Conservation (phyloP, 164 flowering plant species). For the Piper longum region DNA sequence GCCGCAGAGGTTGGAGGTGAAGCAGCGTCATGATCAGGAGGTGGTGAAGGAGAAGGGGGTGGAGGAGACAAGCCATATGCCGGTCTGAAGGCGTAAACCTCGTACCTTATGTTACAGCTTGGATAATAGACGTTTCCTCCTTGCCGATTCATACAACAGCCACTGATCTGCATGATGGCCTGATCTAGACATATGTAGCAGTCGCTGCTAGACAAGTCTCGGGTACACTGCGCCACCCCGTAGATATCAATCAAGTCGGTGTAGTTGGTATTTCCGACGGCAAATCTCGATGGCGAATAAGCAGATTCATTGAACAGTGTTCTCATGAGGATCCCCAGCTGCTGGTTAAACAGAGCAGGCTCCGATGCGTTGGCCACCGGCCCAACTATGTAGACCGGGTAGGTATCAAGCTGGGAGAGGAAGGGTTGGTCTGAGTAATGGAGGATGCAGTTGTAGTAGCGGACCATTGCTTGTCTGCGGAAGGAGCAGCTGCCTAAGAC, state of each 20-base stretch:
- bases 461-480: slow-evolving; percentile 3
- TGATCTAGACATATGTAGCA: slow-evolving; percentile 1
- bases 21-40: not conserved
- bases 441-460: slow-evolving; percentile 6
- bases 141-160: not conserved
- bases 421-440: slow-evolving; percentile 11
- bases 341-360: not conserved
- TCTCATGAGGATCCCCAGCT: slow-evolving; percentile 1
- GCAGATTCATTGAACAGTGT: not conserved
- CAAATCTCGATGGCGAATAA: slow-evolving; percentile 1
- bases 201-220: slow-evolving; percentile 1
- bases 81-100: not conserved
- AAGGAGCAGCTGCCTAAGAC: slow-evolving; percentile 3
- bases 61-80: not conserved
- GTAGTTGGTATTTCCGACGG: not conserved
- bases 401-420: not conserved
- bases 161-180: not conserved
- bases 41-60: not conserved
- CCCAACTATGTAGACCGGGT: too few species aligned
- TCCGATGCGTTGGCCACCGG: not conserved
- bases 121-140: not conserved
- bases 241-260: not conserved
- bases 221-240: slow-evolving; percentile 9
- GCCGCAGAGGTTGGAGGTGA: not conserved
- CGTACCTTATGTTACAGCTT: slow-evolving; percentile 7